Evolutionary conservation across 345 rosid species (phyloP).

Genomic region (Camelina laxa): DNA sequence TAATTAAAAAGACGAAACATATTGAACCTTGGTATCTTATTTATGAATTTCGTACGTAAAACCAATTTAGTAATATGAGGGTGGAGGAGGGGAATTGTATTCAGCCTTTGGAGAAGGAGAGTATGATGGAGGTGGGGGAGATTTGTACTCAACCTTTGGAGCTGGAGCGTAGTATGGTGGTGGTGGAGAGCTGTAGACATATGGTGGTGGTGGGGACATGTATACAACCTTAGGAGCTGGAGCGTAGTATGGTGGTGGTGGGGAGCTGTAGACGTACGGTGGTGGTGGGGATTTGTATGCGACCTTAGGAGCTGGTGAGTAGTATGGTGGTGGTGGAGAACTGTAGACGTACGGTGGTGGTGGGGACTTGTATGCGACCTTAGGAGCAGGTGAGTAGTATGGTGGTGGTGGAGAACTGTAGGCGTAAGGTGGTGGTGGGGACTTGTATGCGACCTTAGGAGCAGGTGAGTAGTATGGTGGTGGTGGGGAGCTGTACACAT

Average conservation of each 20-base stretch:
- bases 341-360: not conserved
- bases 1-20: not conserved
- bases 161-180: not conserved
- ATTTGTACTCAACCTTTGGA: too few species aligned
- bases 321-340: not conserved
- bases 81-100: constrained; percentile 13
- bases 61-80: constrained; percentile 3
- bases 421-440: too few species aligned
- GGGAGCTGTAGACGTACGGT: not conserved
- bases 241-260: not conserved
- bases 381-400: not conserved
- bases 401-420: not conserved
- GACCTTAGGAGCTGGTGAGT: not conserved
- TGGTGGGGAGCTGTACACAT: too few species aligned
- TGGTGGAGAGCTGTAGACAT: not conserved
- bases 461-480: too few species aligned
- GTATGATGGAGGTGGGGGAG: too few species aligned
- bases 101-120: not conserved
- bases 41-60: not conserved
- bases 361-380: not conserved
- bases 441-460: not conserved
- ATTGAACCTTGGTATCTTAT: not conserved
- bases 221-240: not conserved
- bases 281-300: not conserved
- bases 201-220: not conserved